Evolutionary conservation across 2,329 filamentous ascomycete genomes (phyloP).

Genomic region (Rugonectria rugulosa): DNA sequence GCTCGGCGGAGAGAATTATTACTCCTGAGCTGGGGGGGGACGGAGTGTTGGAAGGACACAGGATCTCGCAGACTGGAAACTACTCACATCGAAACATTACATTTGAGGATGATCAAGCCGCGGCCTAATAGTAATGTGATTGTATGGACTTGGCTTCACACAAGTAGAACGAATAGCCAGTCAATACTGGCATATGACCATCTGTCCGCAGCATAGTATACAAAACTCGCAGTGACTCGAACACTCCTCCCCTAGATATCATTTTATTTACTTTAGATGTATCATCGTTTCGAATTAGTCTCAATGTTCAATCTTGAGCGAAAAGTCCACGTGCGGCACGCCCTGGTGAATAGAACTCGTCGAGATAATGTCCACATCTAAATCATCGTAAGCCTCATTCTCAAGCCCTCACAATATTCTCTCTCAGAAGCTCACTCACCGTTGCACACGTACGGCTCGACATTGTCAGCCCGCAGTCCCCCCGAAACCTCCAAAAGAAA

Average conservation of each 20-base stretch:
- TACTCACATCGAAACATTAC: no score
- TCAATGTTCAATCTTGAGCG: constrained; percentile 77
- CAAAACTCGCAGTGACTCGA: neutral
- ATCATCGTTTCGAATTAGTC: constrained; percentile 17
- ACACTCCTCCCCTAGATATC: neutral
- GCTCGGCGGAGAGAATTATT: no score
- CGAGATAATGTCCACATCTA: constrained; percentile 93
- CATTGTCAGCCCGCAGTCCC: constrained; percentile 85
- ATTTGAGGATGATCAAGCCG: no score
- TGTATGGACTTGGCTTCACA: no score
- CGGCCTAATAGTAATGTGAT: no score
- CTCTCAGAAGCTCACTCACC: constrained; percentile 54
- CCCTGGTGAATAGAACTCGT: constrained; percentile 98
- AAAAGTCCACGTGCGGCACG: constrained; percentile 93
- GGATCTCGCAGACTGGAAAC: no score
- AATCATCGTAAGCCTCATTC: constrained; percentile 8
- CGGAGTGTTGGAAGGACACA: no score
- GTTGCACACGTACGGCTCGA: constrained; percentile 78
- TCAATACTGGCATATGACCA: no score
- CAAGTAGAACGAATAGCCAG: no score
- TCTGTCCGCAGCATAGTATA: no score
- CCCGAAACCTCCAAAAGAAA: constrained; percentile 94
- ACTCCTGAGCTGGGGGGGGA: no score
- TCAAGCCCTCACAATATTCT: neutral
- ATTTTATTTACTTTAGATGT: neutral